Evolutionary conservation across 169 alveolate species (phyloP).

Genomic region (Babesia bigemina): DNA sequence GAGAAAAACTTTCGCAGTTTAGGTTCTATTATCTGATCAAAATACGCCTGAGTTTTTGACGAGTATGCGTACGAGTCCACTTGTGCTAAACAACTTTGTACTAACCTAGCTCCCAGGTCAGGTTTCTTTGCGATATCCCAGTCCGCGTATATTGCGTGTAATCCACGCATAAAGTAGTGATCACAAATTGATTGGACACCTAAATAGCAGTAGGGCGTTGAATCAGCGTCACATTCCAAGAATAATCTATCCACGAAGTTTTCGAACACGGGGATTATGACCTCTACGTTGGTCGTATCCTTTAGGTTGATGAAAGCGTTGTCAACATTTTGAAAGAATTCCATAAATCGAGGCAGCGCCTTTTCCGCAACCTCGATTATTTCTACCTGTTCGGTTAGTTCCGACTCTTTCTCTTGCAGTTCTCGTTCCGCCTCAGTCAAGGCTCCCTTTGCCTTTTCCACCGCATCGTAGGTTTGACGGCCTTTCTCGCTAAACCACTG

Average conservation of each 20-base stretch:
- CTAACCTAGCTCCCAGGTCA: conserved; percentile 7
- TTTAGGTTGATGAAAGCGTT: background rate
- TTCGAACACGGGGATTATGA: background rate
- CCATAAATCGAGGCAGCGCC: background rate
- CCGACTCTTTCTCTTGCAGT: background rate
- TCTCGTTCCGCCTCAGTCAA: background rate
- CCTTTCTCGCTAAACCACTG: conserved; percentile 3
- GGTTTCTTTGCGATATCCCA: conserved; percentile 16
- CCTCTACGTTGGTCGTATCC: background rate
- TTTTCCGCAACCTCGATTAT: background rate
- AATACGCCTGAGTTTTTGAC: background rate
- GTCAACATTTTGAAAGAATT: background rate
- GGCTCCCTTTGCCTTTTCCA: conserved; percentile 3
- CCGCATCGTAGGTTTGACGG: background rate
- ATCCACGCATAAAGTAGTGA: background rate
- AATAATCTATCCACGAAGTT: background rate
- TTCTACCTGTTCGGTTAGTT: background rate
- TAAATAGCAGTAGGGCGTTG: background rate
- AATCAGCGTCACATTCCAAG: background rate
- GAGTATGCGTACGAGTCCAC: background rate
- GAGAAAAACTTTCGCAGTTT: conserved; percentile 26
- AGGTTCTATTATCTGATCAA: background rate
- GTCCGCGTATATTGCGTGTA: background rate
- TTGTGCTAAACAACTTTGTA: background rate
- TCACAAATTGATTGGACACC: background rate